Conservation (phyloP, 257 asterid genomes). For the Solanum etuberosum region DNA sequence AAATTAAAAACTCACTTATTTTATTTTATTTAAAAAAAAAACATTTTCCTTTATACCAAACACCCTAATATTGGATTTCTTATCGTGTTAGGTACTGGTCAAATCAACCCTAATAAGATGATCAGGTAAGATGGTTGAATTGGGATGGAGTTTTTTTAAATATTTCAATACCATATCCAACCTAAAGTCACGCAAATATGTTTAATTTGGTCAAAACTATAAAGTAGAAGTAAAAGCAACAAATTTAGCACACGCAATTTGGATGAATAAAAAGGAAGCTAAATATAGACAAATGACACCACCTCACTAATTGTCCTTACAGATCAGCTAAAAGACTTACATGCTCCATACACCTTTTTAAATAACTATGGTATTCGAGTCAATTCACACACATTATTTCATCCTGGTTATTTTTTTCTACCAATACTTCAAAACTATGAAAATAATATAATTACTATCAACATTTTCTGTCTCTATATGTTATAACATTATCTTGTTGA, state of each 20-base stretch:
- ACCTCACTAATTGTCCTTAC: not conserved
- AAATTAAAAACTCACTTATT: not conserved
- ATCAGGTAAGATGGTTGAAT: not conserved
- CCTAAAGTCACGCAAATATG: not conserved
- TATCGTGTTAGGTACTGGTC: not conserved
- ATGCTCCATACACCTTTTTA: not conserved
- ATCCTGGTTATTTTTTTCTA: not conserved
- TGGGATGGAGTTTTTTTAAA: not conserved
- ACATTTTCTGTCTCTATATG: not conserved
- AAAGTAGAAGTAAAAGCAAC: not conserved
- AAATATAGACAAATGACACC: not conserved
- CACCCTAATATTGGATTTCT: not conserved
- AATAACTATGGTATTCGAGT: not conserved
- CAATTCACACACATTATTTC: not conserved
- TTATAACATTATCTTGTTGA: not conserved
- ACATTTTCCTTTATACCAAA: too few species aligned
- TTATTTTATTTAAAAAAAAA: too few species aligned
- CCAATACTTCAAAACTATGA: not conserved
- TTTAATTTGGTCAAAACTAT: not conserved
- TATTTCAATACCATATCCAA: not conserved
- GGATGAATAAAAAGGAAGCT: not conserved
- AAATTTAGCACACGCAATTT: not conserved
- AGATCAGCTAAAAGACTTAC: not conserved
- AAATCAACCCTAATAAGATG: not conserved
- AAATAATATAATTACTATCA: not conserved